Percentiles rank a stretch among this genome's conserved stretches.
phyloP scores from a whole-genome alignment of 1,139 yeast genomes.

The Meyerozyma sp. region DNA sequence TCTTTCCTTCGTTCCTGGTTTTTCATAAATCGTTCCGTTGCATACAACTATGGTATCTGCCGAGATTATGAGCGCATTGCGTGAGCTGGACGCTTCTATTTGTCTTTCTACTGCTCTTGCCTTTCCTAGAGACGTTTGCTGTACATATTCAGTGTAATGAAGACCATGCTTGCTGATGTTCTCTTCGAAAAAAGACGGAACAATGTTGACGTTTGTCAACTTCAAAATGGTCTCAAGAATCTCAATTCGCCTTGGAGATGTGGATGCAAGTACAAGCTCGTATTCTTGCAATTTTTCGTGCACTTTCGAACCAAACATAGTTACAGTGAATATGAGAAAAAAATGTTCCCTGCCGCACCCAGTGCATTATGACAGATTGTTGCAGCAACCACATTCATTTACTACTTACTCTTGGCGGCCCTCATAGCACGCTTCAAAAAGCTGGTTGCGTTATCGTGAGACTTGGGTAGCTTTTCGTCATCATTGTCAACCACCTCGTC shows the following conservation, averaged over 20 bases:
- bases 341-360: neutral
- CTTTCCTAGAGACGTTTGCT: conserved; percentile 64
- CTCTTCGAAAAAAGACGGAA: conserved; percentile 67
- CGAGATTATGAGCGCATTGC: conserved; percentile 25
- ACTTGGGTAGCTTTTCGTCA: conserved; percentile 9
- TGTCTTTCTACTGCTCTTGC: conserved; percentile 46
- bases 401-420: conserved; percentile 12
- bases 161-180: conserved; percentile 52
- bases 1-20: conserved; percentile 51
- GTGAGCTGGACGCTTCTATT: conserved; percentile 13
- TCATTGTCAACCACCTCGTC: conserved; percentile 9
- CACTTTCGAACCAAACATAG: neutral
- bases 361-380: neutral
- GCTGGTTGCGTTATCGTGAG: conserved; percentile 5
- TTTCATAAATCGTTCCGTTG: conserved; percentile 62
- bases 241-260: conserved; percentile 75
- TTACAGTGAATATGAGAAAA: neutral
- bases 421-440: conserved; percentile 27
- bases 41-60: conserved; percentile 86
- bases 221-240: conserved; percentile 61
- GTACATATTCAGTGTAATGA: conserved; percentile 59
- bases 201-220: conserved; percentile 40
- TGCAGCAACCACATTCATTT: neutral
- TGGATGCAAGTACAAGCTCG: conserved; percentile 66
- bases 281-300: conserved; percentile 18